Conservation (phyloP, 163 green algal species). For the Picocystis sp. region DNA sequence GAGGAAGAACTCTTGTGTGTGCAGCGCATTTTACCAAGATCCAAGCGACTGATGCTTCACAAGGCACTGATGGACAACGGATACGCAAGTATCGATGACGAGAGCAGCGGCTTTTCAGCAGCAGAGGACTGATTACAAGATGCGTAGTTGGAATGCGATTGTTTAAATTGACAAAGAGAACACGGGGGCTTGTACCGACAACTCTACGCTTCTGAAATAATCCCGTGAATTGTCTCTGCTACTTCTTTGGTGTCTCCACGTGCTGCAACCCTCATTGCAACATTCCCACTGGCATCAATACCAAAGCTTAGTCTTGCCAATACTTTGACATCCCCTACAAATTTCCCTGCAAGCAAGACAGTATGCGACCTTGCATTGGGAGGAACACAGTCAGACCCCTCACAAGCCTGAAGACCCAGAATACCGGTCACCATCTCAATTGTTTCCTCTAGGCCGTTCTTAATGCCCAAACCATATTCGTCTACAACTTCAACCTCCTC, state of each 20-base stretch:
- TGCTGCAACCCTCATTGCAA: slow-evolving; percentile 93
- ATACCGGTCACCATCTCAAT: slow-evolving; percentile 78
- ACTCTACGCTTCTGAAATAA: slow-evolving; percentile 44
- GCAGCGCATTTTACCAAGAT: no score
- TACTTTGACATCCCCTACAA: slow-evolving; percentile 52
- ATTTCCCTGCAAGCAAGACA: slow-evolving; percentile 59
- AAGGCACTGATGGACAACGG: no score
- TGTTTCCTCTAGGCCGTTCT: slow-evolving; percentile 65
- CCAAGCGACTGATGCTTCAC: no score
- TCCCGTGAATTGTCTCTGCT: slow-evolving; percentile 71
- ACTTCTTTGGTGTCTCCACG: slow-evolving; percentile 45
- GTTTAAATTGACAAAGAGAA: no score
- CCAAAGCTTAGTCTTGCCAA: slow-evolving; percentile 75
- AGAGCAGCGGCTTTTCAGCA: no score
- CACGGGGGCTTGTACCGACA: not conserved
- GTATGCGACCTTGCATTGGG: slow-evolving; percentile 87
- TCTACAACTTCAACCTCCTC: slow-evolving; percentile 60
- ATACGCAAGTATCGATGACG: no score
- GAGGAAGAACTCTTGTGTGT: no score
- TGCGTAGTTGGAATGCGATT: no score
- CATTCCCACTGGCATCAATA: slow-evolving; percentile 62
- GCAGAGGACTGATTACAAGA: no score
- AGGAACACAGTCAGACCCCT: slow-evolving; percentile 78
- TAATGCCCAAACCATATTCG: slow-evolving; percentile 77
- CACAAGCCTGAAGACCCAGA: slow-evolving; percentile 70